Conservation (phyloP, 2,329 filamentous ascomycete genomes). For the Colletotrichum somersetense region DNA sequence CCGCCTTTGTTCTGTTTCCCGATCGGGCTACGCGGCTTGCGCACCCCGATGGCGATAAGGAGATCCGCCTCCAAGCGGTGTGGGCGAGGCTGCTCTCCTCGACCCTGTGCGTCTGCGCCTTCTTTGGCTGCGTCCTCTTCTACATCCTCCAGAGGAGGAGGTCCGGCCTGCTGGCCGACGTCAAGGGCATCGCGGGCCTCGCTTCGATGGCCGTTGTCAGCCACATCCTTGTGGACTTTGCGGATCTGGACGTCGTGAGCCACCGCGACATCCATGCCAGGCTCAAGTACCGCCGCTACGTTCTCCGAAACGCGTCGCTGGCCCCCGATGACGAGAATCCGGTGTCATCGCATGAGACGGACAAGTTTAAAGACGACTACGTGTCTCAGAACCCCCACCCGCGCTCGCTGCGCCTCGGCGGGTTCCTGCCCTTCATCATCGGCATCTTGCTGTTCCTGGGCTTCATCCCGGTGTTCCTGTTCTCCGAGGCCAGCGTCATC, state of each 20-base stretch:
- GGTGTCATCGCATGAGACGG: constrained; percentile 54
- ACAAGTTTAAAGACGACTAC: constrained; percentile 63
- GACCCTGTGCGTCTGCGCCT: constrained; percentile 68
- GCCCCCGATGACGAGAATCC: constrained; percentile 71
- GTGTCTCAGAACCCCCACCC: constrained; percentile 74
- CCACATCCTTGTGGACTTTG: constrained; percentile 81
- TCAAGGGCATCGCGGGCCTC: constrained; percentile 79
- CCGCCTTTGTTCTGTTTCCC: constrained; percentile 70
- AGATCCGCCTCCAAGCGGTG: constrained; percentile 65
- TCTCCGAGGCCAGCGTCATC: constrained; percentile 65
- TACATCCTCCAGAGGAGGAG: constrained; percentile 72
- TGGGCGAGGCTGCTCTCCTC: constrained; percentile 74
- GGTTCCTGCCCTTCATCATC: constrained; percentile 71
- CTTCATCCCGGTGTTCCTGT: constrained; percentile 73
- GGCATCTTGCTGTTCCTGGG: constrained; percentile 68
- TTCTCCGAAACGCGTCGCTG: constrained; percentile 77
- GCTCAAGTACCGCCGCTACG: constrained; percentile 75
- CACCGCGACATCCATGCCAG: constrained; percentile 76
- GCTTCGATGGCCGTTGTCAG: constrained; percentile 81
- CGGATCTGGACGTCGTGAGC: constrained; percentile 76
- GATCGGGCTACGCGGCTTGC: constrained; percentile 58
- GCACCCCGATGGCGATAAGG: constrained; percentile 61
- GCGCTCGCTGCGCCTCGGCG: constrained; percentile 73
- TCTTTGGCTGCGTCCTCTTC: constrained; percentile 69
- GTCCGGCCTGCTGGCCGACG: constrained; percentile 76